Conservation (phyloP, 345 rosid species). For the Crucihimalaya himalaica region DNA sequence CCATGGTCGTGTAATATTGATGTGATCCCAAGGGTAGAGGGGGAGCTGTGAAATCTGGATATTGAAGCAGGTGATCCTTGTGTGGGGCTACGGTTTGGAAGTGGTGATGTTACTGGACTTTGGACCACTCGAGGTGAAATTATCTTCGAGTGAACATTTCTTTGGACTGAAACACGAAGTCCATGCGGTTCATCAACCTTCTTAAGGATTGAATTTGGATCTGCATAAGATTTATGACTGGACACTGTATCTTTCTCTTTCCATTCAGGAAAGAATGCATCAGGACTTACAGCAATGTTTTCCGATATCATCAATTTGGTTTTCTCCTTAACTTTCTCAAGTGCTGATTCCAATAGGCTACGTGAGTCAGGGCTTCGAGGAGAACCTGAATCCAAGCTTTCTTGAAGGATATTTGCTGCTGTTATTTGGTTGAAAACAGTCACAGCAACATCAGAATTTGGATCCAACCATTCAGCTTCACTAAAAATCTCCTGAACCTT, state of each 20-base stretch:
- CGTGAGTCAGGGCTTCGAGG: constrained; percentile 44
- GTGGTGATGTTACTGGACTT: constrained; percentile 48
- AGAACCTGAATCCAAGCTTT: constrained; percentile 48
- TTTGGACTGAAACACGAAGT: constrained; percentile 53
- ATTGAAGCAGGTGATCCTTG: constrained; percentile 53
- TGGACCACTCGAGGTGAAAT: constrained; percentile 54
- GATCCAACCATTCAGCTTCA: constrained; percentile 59
- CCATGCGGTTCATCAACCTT: constrained; percentile 52
- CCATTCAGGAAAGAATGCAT: constrained; percentile 36
- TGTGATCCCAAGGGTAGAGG: constrained; percentile 69
- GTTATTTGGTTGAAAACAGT: constrained; percentile 55
- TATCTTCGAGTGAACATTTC: constrained; percentile 55
- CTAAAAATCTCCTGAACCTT: constrained; percentile 65
- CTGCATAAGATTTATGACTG: constrained; percentile 39
- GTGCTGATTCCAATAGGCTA: constrained; percentile 44
- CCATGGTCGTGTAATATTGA: constrained; percentile 74
- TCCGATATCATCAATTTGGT: constrained; percentile 42
- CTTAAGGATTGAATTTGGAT: constrained; percentile 42
- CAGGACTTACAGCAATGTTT: constrained; percentile 31
- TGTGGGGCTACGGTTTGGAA: constrained; percentile 42
- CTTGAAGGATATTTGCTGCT: constrained; percentile 50
- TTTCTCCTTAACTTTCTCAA: constrained; percentile 47
- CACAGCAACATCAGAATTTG: constrained; percentile 52
- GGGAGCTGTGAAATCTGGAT: constrained; percentile 58
- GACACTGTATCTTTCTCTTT: constrained; percentile 33